A percentile compares a stretch with the other conserved stretches of the same genome.
These are phyloP conservation scores for Zymoseptoria tritici DNA, from an alignment of 2,329 filamentous ascomycete genomes.

Conservation along the genomic window DNA sequence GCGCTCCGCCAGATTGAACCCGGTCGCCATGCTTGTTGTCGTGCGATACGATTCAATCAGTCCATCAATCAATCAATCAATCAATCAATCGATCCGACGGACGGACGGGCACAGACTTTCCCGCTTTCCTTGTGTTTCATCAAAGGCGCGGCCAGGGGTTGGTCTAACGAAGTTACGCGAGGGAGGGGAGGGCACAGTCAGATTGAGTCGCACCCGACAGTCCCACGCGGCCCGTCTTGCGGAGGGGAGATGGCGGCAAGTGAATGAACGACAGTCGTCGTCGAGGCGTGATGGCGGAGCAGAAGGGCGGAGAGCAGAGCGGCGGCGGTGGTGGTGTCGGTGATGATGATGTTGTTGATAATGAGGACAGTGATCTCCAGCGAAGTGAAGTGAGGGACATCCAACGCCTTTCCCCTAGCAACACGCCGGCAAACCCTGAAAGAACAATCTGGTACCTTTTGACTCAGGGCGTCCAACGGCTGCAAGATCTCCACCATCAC, in stretches of 20 bases:
- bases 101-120: neutral
- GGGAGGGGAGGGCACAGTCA: neutral
- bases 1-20: conserved; percentile 13
- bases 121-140: neutral
- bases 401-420: neutral
- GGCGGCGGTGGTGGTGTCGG: neutral
- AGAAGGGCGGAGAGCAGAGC: neutral
- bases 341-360: neutral
- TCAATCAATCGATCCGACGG: neutral
- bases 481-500: neutral
- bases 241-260: neutral
- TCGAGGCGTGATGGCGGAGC: neutral
- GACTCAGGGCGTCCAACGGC: neutral
- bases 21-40: conserved; percentile 15
- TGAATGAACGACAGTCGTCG: neutral
- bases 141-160: no score
- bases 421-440: neutral
- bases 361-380: neutral
- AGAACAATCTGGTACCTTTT: neutral
- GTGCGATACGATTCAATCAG: neutral
- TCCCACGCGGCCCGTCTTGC: neutral
- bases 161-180: neutral
- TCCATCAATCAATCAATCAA: neutral
- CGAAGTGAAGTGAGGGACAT: neutral
- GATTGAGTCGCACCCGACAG: neutral